Conservation (phyloP, 2,329 filamentous ascomycete species). For the Cladosporium sphaerospermum region DNA sequence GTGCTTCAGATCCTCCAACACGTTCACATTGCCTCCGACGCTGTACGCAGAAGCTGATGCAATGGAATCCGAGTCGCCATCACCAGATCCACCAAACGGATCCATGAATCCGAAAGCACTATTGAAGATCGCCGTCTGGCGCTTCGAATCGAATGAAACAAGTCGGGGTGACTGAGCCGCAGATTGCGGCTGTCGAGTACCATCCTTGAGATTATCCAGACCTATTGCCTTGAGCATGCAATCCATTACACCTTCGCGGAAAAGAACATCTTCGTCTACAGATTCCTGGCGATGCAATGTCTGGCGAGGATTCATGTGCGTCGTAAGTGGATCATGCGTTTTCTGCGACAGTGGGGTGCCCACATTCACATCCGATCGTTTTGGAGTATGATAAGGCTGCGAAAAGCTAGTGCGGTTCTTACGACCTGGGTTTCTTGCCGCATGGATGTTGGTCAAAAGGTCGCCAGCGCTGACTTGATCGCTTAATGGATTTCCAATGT, state of each 20-base stretch:
- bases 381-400: conserved; percentile 40
- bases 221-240: conserved; percentile 96
- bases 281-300: conserved; percentile 67
- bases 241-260: conserved; percentile 82
- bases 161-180: conserved; percentile 79
- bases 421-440: conserved; percentile 55
- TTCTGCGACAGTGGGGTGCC: conserved; percentile 39
- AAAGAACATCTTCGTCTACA: conserved; percentile 79
- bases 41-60: conserved; percentile 45
- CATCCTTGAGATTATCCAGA: conserved; percentile 61
- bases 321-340: conserved; percentile 36
- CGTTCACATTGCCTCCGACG: conserved; percentile 56
- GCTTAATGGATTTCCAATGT: conserved; percentile 16
- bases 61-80: conserved; percentile 82
- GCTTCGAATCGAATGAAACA: conserved; percentile 73
- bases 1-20: conserved; percentile 75
- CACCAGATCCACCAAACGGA: conserved; percentile 66
- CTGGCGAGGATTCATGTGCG: conserved; percentile 28
- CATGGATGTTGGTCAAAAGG: conserved; percentile 69
- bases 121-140: conserved; percentile 71
- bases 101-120: conserved; percentile 60
- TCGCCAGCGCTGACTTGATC: conserved; percentile 52
- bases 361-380: conserved; percentile 23
- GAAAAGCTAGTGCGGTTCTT: conserved; percentile 41
- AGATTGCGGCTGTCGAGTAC: conserved; percentile 63